Base-by-base conservation (phyloP, 495 filamentous ascomycete genomes). In the Cladorrhinum samala region DNA sequence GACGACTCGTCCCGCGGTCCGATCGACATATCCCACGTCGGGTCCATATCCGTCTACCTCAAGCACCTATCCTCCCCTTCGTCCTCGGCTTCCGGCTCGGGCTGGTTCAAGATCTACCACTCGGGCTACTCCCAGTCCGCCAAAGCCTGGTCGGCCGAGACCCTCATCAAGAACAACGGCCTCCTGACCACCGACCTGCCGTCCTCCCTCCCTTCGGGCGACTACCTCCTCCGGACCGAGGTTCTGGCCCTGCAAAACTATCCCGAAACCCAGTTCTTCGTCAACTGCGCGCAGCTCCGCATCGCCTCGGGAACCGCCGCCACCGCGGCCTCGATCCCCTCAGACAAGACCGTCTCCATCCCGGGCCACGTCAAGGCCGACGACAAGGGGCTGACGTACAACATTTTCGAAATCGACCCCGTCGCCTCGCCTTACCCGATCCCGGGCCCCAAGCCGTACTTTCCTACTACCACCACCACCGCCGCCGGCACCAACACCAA, bases 61-160 rank as follows among this genome's bases (percentile, higher is more conserved):
- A 90, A 90, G 69, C 61, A 75, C 25, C 75, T 86, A 3, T 63
- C 64, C 44, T 64, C 79, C 48, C 62, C 69, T 11, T 50, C 69
- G 43, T 52, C 48, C 20, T 37, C 56, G 6, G 77, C 75, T 24
- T 63, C 72, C 23, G 86, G 87, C 3, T 66, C 67, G 51, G 87
- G 88, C 18, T 92, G 88, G 88, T 87, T 92, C 74, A 91, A 90
- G 73, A 82, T 92, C 64, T 87, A 70, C 69, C 72, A 85, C 41
- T 76, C 82, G 27, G 85, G 83, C 44, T 87, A 85, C 61, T 77
- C 84, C 59, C 54, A 43, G 14, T 36, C 47, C 2, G 61, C 59
- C 45, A 71, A 71, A 2, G 69, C 78, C 52, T 89, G 85, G 81
- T 88, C 88, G 57, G 85, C 84, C 1, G 76, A 86, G 54, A 80